phyloP scores from a whole-genome alignment of 1,284 basidiomycete genomes.

The Irpex sp. region DNA sequence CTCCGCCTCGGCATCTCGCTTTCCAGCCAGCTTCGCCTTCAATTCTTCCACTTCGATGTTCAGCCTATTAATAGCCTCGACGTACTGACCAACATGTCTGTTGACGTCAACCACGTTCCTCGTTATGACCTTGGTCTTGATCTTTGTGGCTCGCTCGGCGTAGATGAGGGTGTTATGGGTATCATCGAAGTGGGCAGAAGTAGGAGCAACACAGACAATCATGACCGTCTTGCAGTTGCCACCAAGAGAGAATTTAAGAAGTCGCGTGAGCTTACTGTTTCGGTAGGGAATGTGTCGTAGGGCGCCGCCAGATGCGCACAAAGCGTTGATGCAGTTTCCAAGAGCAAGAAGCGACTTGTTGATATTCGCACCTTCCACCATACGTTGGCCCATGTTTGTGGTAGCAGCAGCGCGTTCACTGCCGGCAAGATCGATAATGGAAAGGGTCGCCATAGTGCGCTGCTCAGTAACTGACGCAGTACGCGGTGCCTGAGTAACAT shows the following conservation, averaged over 20 bases:
- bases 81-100: constrained; percentile 89
- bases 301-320: constrained; percentile 85
- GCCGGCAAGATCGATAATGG: constrained; percentile 95
- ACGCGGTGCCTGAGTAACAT: constrained; percentile 82
- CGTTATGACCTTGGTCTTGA: constrained; percentile 92
- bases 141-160: constrained; percentile 94
- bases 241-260: constrained; percentile 94
- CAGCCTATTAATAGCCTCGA: constrained; percentile 88
- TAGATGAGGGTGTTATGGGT: constrained; percentile 96
- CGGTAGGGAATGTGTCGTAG: constrained; percentile 90
- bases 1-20: constrained; percentile 58
- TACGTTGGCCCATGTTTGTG: constrained; percentile 93
- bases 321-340: constrained; percentile 94
- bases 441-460: constrained; percentile 82
- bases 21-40: constrained; percentile 79
- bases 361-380: constrained; percentile 97
- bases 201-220: constrained; percentile 95
- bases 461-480: constrained; percentile 79
- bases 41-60: constrained; percentile 83
- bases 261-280: constrained; percentile 93
- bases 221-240: constrained; percentile 98
- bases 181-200: constrained; percentile 93
- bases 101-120: constrained; percentile 93
- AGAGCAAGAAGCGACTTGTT: constrained; percentile 95
- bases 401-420: constrained; percentile 95